phyloP scores from a whole-genome alignment of 768 basidiomycete genomes.

The Dendrothele bispora region DNA sequence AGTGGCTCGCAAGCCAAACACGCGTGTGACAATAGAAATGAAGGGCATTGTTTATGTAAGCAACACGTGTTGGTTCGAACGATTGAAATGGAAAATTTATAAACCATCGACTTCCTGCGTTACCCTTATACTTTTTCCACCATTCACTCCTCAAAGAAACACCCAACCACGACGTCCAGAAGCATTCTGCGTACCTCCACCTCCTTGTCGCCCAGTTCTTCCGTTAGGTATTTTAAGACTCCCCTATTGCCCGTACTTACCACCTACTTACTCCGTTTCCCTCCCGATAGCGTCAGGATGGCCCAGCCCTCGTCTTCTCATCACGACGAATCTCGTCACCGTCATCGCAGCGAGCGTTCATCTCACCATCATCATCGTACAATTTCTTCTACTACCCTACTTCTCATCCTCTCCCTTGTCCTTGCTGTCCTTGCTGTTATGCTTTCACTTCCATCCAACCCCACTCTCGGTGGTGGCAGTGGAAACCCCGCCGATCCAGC shows the following conservation, averaged over 20 bases:
- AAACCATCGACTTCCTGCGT: constrained; percentile 23
- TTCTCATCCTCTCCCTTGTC: constrained; percentile 83
- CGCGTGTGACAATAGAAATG: not conserved
- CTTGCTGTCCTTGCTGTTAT: constrained; percentile 88
- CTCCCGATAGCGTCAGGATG: constrained; percentile 66
- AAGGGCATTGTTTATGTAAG: constrained; percentile 5
- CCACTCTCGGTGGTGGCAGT: too few species aligned
- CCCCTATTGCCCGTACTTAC: constrained; percentile 11
- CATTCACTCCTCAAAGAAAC: constrained; percentile 17
- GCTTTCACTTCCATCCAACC: constrained; percentile 76
- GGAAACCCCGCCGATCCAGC: constrained; percentile 36
- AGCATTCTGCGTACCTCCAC: constrained; percentile 56
- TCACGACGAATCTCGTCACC: constrained; percentile 59
- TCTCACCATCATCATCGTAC: constrained; percentile 80
- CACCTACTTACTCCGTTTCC: too few species aligned
- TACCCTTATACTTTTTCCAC: constrained; percentile 20
- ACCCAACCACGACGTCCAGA: constrained; percentile 58
- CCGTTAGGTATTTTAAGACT: constrained; percentile 40
- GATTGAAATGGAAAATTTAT: constrained; percentile 38
- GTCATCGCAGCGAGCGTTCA: constrained; percentile 57
- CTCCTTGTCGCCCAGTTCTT: constrained; percentile 75
- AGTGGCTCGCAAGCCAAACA: constrained; percentile 14
- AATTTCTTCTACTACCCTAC: constrained; percentile 86
- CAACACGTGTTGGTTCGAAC: constrained; percentile 48
- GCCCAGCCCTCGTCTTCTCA: constrained; percentile 86